Base-by-base conservation (phyloP, 2,329 filamentous ascomycete species). In the Neonectria magnoliae region DNA sequence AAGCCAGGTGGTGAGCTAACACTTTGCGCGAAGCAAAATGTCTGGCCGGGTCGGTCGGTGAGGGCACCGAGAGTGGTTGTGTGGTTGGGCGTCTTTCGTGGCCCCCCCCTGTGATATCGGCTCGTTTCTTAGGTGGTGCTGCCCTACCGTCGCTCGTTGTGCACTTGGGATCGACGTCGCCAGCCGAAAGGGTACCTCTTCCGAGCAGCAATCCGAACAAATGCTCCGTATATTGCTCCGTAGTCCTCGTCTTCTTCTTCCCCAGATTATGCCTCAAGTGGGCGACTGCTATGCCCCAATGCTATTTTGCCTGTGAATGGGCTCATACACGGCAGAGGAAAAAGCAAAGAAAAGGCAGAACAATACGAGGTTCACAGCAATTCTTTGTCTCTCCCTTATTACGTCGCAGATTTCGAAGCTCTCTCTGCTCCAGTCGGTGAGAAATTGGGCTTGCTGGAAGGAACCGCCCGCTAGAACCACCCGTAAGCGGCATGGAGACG, bases 381-480 rank as follows among this genome's bases (percentile, higher is more conserved):
- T 9, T 11, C 4, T 11, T 25, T 33, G n/a, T 13, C 29, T 51
- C n/a, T 33, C 48, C 25, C 27, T n/a, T 13, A 8, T n/a, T 13
- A 8, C 29, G 29, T 29, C 29, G 29, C 10, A 20, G n/a, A 18
- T 51, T 51, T 33, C 18, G n/a, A 29, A n/a, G 29, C n/a, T 29
- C 47, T 33, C 47, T 51, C 48, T 20, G 10, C 48, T n/a, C 33
- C 48, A 33, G 48, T 33, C 48, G 48, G 48, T 22, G 29, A 51
- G 22, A 48, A 22, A 47, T 47, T 22, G 20, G 42, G 42, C 25
- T 31, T 16, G 25, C 25, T 27, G 9, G 20, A 50, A 50, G 44
- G 51, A 36, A 20, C 31, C 22, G 41, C 57, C 25, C 20, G 41
- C 57, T 54, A 42, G 51, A 52, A 55, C 25, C 50, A 55, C 48